Percentiles rank a stretch among this genome's conserved stretches.
These are phyloP conservation scores for Euphorbia pulcherrima DNA, from an alignment of 345 rosid genomes.

Conservation along the genomic window DNA sequence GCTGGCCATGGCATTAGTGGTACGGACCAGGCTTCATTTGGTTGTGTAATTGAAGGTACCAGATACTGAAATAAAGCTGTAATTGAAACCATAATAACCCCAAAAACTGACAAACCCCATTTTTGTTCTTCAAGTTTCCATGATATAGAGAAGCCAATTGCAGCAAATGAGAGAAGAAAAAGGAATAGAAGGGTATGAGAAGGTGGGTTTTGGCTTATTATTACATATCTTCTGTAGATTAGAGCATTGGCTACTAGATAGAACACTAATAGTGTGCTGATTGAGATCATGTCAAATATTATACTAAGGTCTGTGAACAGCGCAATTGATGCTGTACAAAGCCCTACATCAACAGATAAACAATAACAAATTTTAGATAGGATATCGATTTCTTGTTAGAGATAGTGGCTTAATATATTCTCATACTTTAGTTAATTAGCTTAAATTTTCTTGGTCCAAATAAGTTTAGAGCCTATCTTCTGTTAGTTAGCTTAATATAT, in stretches of 20 bases:
- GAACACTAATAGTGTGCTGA: constrained; percentile 84
- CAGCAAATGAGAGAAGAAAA: constrained; percentile 51
- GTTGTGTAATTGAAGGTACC: constrained; percentile 22
- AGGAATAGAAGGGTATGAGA: constrained; percentile 61
- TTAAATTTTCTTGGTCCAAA: no score
- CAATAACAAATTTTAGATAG: not conserved
- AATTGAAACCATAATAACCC: constrained; percentile 30
- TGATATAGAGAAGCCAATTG: constrained; percentile 63
- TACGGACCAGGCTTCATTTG: constrained; percentile 57
- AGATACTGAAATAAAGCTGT: constrained; percentile 49
- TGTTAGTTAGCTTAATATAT: no score
- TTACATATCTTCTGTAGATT: constrained; percentile 55
- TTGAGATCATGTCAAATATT: constrained; percentile 61
- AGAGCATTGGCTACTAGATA: constrained; percentile 88
- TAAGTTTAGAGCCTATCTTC: no score
- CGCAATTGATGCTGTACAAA: constrained; percentile 88
- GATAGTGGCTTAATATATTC: not conserved
- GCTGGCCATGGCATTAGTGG: constrained; percentile 98
- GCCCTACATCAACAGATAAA: constrained; percentile 39
- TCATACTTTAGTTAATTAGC: no score
- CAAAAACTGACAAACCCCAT: constrained; percentile 56
- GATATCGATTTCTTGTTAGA: not conserved
- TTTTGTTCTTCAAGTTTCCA: constrained; percentile 51
- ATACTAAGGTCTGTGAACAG: constrained; percentile 73
- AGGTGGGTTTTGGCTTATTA: constrained; percentile 44